These are phyloP conservation scores for Cephalotrichum gorgonifer DNA, from an alignment of 2,329 filamentous ascomycete genomes.

Conservation along the genomic window DNA sequence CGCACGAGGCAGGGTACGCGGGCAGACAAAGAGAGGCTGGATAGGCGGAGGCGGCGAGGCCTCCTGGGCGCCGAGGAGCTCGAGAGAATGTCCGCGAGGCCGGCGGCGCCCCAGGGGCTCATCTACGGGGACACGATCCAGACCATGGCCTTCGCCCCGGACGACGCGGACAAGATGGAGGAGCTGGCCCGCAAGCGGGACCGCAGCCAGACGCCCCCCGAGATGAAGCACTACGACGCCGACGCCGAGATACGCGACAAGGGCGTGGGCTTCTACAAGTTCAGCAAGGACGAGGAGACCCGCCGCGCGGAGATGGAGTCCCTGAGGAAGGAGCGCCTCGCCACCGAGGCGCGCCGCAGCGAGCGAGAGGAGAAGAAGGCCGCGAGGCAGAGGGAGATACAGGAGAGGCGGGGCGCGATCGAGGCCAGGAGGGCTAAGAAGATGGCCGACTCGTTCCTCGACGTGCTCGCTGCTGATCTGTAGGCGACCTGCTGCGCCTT, in stretches of 20 bases:
- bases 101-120: constrained; percentile 54
- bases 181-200: constrained; percentile 69
- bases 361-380: constrained; percentile 43
- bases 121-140: constrained; percentile 86
- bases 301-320: constrained; percentile 63
- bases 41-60: constrained; percentile 42
- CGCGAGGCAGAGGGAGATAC: constrained; percentile 50
- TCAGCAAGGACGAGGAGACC: constrained; percentile 63
- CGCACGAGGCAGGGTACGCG: constrained; percentile 65
- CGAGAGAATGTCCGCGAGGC: constrained; percentile 59
- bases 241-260: constrained; percentile 74
- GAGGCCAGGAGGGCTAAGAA: constrained; percentile 52
- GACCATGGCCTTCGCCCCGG: constrained; percentile 69
- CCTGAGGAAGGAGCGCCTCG: constrained; percentile 54
- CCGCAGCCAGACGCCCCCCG: constrained; percentile 68
- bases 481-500: too few relatives aligned
- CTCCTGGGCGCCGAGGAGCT: constrained; percentile 48
- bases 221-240: constrained; percentile 77
- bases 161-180: constrained; percentile 64
- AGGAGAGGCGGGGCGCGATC: constrained; percentile 51
- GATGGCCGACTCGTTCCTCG: constrained; percentile 64
- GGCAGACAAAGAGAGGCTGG: constrained; percentile 54
- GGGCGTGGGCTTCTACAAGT: constrained; percentile 86
- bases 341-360: constrained; percentile 55
- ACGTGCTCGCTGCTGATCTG: constrained; percentile 29